These are phyloP conservation scores for Phytophthora kernoviae DNA, from an alignment of 352 stramenopile species.

Conservation along the genomic window DNA sequence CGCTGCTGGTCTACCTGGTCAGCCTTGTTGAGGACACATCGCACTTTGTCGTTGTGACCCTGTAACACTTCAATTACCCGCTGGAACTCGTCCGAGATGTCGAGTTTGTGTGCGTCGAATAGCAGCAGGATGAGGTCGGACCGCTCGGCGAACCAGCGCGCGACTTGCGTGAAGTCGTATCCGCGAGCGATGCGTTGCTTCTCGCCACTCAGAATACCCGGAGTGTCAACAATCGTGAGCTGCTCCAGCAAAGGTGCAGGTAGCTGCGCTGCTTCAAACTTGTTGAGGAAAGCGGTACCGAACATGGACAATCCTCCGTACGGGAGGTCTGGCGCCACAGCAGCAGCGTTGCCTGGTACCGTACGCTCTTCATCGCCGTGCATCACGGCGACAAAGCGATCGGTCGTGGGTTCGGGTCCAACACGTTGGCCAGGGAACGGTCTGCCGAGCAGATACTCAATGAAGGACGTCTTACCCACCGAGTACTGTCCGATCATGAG, in stretches of 20 bases:
- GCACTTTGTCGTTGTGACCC: slow-evolving; percentile 98
- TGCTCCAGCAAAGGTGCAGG: slow-evolving; percentile 93
- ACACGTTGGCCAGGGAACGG: slow-evolving; percentile 98
- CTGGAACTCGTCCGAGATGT: slow-evolving; percentile 99
- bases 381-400: slow-evolving; percentile 98
- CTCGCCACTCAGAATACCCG: slow-evolving; percentile 98
- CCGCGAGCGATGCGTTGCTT: slow-evolving; percentile 97
- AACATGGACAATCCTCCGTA: slow-evolving; percentile 96
- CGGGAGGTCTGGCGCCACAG: slow-evolving; percentile 94
- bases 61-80: slow-evolving; percentile 96
- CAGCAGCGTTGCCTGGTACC: slow-evolving; percentile 97
- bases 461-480: slow-evolving; percentile 98
- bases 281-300: slow-evolving; percentile 98
- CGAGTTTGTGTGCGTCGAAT: slow-evolving; percentile 99
- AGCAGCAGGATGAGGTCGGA: slow-evolving; percentile 98
- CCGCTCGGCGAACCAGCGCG: slow-evolving; percentile 95
- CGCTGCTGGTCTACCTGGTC: slow-evolving; percentile 98
- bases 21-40: slow-evolving; percentile 99
- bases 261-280: slow-evolving; percentile 97
- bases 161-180: slow-evolving; percentile 96
- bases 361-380: slow-evolving; percentile 96
- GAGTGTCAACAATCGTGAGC: slow-evolving; percentile 98
- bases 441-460: slow-evolving; percentile 95
- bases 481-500: slow-evolving; percentile 98
- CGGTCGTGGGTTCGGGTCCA: slow-evolving; percentile 98